These are phyloP conservation scores for Talaromyces sp. DNA, from an alignment of 2,329 filamentous ascomycete genomes.

Conservation along the genomic window DNA sequence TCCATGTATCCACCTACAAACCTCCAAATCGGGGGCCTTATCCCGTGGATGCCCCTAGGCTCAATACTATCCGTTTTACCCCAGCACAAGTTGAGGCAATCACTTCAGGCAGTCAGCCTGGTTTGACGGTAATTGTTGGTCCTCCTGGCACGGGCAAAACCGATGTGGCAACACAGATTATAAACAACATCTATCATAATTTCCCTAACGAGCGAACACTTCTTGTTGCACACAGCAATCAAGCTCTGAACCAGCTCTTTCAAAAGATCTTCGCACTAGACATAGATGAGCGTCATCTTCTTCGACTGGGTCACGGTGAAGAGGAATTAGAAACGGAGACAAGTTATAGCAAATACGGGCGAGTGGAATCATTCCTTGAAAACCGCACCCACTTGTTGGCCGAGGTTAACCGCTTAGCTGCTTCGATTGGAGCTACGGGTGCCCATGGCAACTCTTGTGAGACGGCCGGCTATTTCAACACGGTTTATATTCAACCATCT, in stretches of 20 bases:
- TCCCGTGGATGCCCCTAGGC: slow-evolving; percentile 73
- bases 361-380: slow-evolving; percentile 92
- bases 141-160: slow-evolving; percentile 97
- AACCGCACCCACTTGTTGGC: slow-evolving; percentile 72
- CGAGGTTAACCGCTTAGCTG: slow-evolving; percentile 82
- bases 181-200: slow-evolving; percentile 98
- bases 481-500: slow-evolving; percentile 80
- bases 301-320: slow-evolving; percentile 90
- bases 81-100: slow-evolving; percentile 89
- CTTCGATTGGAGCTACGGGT: slow-evolving; percentile 78
- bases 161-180: slow-evolving; percentile 97
- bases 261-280: slow-evolving; percentile 95
- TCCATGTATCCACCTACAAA: slow-evolving; percentile 86
- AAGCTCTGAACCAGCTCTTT: slow-evolving; percentile 95
- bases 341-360: slow-evolving; percentile 89
- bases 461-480: slow-evolving; percentile 94
- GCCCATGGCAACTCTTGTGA: slow-evolving; percentile 96
- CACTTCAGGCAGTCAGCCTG: slow-evolving; percentile 87
- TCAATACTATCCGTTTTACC: slow-evolving; percentile 83
- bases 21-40: slow-evolving; percentile 88
- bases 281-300: slow-evolving; percentile 89
- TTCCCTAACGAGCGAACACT: slow-evolving; percentile 89
- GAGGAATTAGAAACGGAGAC: slow-evolving; percentile 83
- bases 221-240: slow-evolving; percentile 93
- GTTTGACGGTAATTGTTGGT: slow-evolving; percentile 87